Conservation (phyloP, 805 yeast genomes). For the Barnettozyma siamensis region DNA sequence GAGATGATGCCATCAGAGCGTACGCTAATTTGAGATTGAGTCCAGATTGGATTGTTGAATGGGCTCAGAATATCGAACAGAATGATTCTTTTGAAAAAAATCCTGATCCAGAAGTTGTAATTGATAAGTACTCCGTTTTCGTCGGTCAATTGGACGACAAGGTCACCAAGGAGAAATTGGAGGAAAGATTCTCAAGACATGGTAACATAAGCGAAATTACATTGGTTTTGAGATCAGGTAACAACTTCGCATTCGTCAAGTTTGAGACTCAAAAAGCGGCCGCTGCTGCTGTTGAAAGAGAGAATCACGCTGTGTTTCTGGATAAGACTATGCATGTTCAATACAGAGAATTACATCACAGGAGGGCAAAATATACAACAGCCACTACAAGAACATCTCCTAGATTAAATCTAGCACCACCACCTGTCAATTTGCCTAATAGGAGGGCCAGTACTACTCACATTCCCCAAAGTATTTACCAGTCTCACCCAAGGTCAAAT, state of each 20-base stretch:
- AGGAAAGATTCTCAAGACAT: conserved; percentile 56
- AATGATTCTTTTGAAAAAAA: conserved; percentile 19
- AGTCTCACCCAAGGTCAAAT: conserved; percentile 4
- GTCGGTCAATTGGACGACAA: conserved; percentile 63
- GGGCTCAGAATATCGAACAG: conserved; percentile 81
- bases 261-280: conserved; percentile 65
- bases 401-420: conserved; percentile 63
- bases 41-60: conserved; percentile 56
- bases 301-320: conserved; percentile 72
- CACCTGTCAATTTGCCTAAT: conserved; percentile 62
- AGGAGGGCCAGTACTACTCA: conserved; percentile 31
- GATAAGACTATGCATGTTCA: conserved; percentile 81
- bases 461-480: conserved; percentile 3
- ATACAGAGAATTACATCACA: conserved; percentile 54
- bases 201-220: conserved; percentile 58
- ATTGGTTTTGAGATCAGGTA: conserved; percentile 45
- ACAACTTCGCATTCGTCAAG: conserved; percentile 67
- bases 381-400: conserved; percentile 26
- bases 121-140: conserved; percentile 71
- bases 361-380: conserved; percentile 16
- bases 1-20: conserved; percentile 86
- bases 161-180: conserved; percentile 50
- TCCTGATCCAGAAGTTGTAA: conserved; percentile 36
- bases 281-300: conserved; percentile 80
- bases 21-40: conserved; percentile 61